Conservation (phyloP, 2,329 filamentous ascomycete species). For the Epichloe sp. region DNA sequence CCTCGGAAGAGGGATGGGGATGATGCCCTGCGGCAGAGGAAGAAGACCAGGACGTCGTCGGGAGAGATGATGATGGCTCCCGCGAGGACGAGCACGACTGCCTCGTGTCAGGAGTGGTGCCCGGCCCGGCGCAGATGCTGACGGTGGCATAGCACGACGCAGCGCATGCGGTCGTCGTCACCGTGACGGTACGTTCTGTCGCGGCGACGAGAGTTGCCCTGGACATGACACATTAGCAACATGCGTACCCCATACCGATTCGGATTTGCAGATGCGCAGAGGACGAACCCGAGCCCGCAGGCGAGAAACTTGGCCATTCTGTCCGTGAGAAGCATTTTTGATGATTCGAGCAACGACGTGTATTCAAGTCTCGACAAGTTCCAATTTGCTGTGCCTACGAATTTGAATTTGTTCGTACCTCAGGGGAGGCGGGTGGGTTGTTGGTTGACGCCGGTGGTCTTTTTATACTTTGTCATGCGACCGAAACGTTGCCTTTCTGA, state of each 20-base stretch:
- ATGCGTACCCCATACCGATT: accelerated
- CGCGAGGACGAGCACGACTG: background rate
- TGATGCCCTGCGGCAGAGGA: too few relatives aligned
- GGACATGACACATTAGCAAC: background rate
- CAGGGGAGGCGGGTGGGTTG: too few relatives aligned
- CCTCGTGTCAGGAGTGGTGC: background rate
- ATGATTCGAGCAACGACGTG: background rate
- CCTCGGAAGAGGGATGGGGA: too few relatives aligned
- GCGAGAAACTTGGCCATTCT: background rate
- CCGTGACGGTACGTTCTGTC: slow-evolving; percentile 16
- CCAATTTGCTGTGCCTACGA: too few relatives aligned
- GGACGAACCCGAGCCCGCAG: slow-evolving; percentile 1
- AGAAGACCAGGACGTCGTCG: too few relatives aligned
- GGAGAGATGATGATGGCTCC: too few relatives aligned
- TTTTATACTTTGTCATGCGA: too few relatives aligned
- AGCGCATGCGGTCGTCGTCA: slow-evolving; percentile 18
- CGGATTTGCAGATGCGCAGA: background rate
- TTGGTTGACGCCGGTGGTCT: too few relatives aligned
- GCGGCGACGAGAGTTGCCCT: slow-evolving; percentile 15
- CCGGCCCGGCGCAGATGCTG: background rate
- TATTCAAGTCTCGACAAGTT: too few relatives aligned
- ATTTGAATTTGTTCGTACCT: too few relatives aligned
- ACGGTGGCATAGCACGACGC: slow-evolving; percentile 12
- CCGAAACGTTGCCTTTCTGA: too few relatives aligned
- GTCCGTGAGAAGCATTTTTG: background rate